Percentiles rank a stretch among this genome's conserved stretches.
Conservation (phyloP, 805 yeast species). For the Yarrowia alimentaria region DNA sequence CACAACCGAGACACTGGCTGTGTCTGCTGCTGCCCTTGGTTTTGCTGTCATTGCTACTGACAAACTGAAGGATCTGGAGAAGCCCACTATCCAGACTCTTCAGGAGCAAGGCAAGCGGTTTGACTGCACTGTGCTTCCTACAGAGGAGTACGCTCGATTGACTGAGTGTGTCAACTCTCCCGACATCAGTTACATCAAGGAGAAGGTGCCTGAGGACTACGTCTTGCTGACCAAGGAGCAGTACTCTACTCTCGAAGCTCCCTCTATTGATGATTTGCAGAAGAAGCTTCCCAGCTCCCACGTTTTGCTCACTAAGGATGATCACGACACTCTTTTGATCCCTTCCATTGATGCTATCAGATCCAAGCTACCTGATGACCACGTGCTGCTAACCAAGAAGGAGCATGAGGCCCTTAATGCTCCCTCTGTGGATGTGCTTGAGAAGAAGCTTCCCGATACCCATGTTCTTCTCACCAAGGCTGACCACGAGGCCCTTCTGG, state of each 20-base stretch:
- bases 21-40: conserved; percentile 28
- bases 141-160: conserved; percentile 32
- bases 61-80: conserved; percentile 26
- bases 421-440: not conserved
- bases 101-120: conserved; percentile 33
- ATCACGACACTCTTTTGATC: not conserved
- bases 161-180: conserved; percentile 31
- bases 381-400: conserved; percentile 7
- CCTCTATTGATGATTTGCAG: not conserved
- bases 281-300: not conserved
- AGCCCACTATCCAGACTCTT: conserved; percentile 36
- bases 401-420: not conserved
- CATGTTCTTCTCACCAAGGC: conserved; percentile 15
- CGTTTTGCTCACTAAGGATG: conserved; percentile 4
- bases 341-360: not conserved
- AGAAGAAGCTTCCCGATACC: not conserved
- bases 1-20: conserved; percentile 9
- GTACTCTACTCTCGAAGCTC: conserved; percentile 5
- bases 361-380: not conserved
- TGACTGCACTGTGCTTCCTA: conserved; percentile 32
- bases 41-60: conserved; percentile 29
- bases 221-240: not conserved
- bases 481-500: not conserved
- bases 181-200: conserved; percentile 30
- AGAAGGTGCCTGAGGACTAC: not conserved